Base-by-base conservation (phyloP, 2,329 filamentous ascomycete genomes). In the Leptosphaerulina australis region DNA sequence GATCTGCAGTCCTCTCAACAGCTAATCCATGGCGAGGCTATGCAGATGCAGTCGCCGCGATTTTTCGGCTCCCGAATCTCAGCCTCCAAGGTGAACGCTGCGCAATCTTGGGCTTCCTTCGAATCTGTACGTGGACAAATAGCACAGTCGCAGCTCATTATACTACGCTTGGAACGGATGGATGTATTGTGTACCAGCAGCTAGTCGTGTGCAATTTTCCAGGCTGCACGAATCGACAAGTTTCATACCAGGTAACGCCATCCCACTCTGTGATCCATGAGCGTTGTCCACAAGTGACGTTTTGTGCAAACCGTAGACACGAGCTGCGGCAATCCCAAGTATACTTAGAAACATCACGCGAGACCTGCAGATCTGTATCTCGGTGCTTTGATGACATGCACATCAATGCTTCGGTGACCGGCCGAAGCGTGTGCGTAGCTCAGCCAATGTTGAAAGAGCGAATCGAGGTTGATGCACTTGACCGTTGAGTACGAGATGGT, bases 291-390 rank as follows among this genome's bases (percentile, higher is more conserved):
- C 20, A 30, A 30, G n/a, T 30, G 28, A 30, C 28, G 12, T 30
- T n/a, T n/a, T n/a, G n/a, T n/a, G n/a, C n/a, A n/a, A n/a, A 20
- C 34, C 10, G 18, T 14, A n/a, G 11, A 25, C 37, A 31, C 26
- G 10, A 41, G 22, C 34, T 20, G 22, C 4, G 22, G 17, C 18
- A 14, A 35, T 43, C 25, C 26, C 33, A 25, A 26, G 21, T 44
- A 50, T 33, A 50, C 39, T 38, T 44, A 38, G 26, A 22, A 38
- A 25, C 22, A 48, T 8, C 15, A 12, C 33, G 14, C 17, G 18
- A 20, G 12, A 34, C 29, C 21, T 34, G 46, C 39, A 44, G 46
- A 50, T 50, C 46, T 15, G 21, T 30, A 50, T 50, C 20, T 50
- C 31, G 31, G 34, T 17, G 28, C 37, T 20, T 37, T 26, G 11